Conservation (phyloP, 2,329 filamentous ascomycete species). For the Claviceps africana region DNA sequence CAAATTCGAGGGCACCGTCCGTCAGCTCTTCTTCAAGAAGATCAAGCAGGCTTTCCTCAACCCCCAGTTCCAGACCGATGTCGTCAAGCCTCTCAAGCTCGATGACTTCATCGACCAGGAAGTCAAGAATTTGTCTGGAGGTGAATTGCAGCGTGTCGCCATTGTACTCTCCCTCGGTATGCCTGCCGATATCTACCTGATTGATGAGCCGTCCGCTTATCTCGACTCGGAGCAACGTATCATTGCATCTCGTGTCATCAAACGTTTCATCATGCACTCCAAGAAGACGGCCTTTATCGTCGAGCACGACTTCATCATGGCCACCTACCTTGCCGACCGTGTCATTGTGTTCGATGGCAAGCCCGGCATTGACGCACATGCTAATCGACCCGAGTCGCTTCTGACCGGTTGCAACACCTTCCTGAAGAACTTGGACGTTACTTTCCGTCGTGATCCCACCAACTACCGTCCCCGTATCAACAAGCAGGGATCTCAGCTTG, state of each 20-base stretch:
- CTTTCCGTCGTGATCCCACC: constrained; percentile 93
- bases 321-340: constrained; percentile 62
- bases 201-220: constrained; percentile 94
- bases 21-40: constrained; percentile 98
- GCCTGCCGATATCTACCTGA: constrained; percentile 94
- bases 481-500: constrained; percentile 87
- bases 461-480: constrained; percentile 97
- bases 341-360: constrained; percentile 97
- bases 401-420: constrained; percentile 94
- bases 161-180: constrained; percentile 94
- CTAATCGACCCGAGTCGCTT: constrained; percentile 80
- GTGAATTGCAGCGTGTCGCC: constrained; percentile 97
- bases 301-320: constrained; percentile 99
- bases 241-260: constrained; percentile 91
- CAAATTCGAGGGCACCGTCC: constrained; percentile 93
- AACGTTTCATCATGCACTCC: constrained; percentile 99
- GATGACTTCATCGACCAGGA: constrained; percentile 99
- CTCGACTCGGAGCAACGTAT: constrained; percentile 99
- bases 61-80: constrained; percentile 98
- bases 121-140: constrained; percentile 96
- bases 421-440: constrained; percentile 92
- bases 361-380: constrained; percentile 76
- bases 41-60: constrained; percentile 94
- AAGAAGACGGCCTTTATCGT: constrained; percentile 99
- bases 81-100: constrained; percentile 97